phyloP scores from a whole-genome alignment of 768 basidiomycete species.

The Termitomyces sp. region DNA sequence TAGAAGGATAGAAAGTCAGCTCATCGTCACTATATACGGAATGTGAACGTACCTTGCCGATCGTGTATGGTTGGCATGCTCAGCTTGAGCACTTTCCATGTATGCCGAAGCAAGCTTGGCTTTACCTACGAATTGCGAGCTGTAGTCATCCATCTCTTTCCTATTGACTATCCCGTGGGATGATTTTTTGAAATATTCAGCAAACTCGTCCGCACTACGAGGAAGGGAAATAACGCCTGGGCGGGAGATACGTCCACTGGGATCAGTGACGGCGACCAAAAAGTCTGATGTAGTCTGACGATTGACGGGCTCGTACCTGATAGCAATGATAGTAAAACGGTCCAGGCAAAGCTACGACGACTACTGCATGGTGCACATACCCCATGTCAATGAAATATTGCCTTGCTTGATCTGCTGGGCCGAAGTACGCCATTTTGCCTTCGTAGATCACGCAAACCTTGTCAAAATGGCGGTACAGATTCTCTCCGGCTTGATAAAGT shows the following conservation, averaged over 20 bases:
- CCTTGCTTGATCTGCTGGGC: constrained; percentile 55
- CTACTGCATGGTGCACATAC: constrained; percentile 10
- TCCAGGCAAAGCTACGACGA: not conserved
- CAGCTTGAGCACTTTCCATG: constrained; percentile 38
- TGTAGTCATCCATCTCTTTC: constrained; percentile 41
- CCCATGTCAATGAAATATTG: constrained; percentile 68
- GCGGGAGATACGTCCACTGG: constrained; percentile 47
- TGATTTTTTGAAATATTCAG: constrained; percentile 37
- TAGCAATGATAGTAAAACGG: constrained; percentile 9
- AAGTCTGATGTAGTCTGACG: constrained; percentile 65
- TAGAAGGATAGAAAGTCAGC: not conserved
- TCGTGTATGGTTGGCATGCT: constrained; percentile 41
- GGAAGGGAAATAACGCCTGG: constrained; percentile 38
- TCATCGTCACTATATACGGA: not conserved
- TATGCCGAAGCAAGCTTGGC: constrained; percentile 37
- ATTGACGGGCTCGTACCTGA: constrained; percentile 50
- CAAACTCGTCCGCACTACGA: constrained; percentile 54
- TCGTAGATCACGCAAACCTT: constrained; percentile 78
- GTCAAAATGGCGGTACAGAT: constrained; percentile 61
- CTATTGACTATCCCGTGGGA: constrained; percentile 33
- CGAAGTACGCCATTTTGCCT: constrained; percentile 71
- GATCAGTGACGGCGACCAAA: constrained; percentile 57
- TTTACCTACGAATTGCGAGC: constrained; percentile 36
- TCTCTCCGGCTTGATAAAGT: constrained; percentile 80
- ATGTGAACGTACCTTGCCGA: constrained; percentile 22